Evolutionary conservation across 2,329 filamentous ascomycete species (phyloP), one percentile per base, ranked within the genome.

Genomic region (Bretziella fagacearum): DNA sequence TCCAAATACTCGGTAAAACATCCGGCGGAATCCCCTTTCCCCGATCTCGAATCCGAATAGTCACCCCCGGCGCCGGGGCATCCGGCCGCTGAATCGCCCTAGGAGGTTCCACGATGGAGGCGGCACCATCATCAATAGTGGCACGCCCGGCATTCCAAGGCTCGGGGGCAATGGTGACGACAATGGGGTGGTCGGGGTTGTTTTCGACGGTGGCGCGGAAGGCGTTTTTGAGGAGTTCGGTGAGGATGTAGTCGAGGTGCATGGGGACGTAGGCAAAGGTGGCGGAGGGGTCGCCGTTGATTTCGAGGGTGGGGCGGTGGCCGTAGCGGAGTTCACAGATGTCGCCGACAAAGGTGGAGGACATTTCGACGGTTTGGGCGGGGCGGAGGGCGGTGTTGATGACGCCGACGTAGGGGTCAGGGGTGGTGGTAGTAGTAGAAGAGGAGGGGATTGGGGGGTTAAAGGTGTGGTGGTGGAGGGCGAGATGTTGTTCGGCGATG

Each of bases 311-410:
- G 0, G 91, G 91, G 0, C 91, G 76, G 1, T 93, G 77, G 44
- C 91, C 91, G 58, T 98, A 98, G 52, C 91, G 89, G 29, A 95
- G 72, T 66, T 96, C 91, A 65, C 89, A 96, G 52, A 96, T 94
- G 58, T 96, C 91, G 32, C 84, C 84, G 0, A 98, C 91, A 52
- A 91, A 93, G 50, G 80, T 79, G 45, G 87, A 87, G 62, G 89
- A 96, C 5, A 76, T 74, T 55, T 87, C 79, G 36, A 96, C 76
- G 35, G 89, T 84, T 39, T 75, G 72, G 0, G 85, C 83, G 0
- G 91, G 91, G 29, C 79, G 79, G 7, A 98, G 69, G 2, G 79
- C 79, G 0, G 91, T 95, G 63, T 98, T 89, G 52, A 98, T 96
- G 18, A 95, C 86, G 45, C 91, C 91, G 53, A 95, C 93, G 59